phyloP scores from a whole-genome alignment of 2,329 filamentous ascomycete species.

The Ilyonectria destructans region DNA sequence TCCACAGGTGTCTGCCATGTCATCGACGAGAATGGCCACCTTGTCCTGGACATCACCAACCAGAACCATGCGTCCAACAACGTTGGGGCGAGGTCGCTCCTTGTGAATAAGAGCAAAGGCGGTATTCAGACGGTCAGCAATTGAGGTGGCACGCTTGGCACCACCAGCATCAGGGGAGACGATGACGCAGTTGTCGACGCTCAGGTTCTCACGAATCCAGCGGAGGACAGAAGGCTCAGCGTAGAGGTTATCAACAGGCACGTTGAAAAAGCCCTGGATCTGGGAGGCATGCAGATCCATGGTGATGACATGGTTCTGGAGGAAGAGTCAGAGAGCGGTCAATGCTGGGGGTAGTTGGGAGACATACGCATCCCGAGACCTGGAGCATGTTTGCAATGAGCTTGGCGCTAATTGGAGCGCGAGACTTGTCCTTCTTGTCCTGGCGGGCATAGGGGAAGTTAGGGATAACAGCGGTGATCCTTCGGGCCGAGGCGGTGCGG shows the following conservation, averaged over 20 bases:
- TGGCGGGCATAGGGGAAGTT: slow-evolving; percentile 98
- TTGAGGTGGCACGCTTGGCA: slow-evolving; percentile 93
- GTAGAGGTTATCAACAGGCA: slow-evolving; percentile 84
- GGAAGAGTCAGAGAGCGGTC: slow-evolving; percentile 18
- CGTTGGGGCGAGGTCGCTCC: slow-evolving; percentile 88
- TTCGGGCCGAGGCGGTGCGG: slow-evolving; percentile 78
- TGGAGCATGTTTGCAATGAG: slow-evolving; percentile 98
- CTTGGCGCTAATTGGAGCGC: slow-evolving; percentile 96
- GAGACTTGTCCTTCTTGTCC: slow-evolving; percentile 95
- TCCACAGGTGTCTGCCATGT: slow-evolving; percentile 98
- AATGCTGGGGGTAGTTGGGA: background rate
- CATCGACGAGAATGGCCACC: slow-evolving; percentile 95
- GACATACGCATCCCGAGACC: slow-evolving; percentile 82
- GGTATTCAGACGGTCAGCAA: slow-evolving; percentile 91
- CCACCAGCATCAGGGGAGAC: slow-evolving; percentile 96
- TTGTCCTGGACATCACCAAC: slow-evolving; percentile 94
- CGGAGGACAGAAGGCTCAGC: slow-evolving; percentile 93
- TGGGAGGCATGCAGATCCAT: slow-evolving; percentile 97
- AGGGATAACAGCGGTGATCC: slow-evolving; percentile 95
- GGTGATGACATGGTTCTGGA: slow-evolving; percentile 78
- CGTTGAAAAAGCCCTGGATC: slow-evolving; percentile 97
- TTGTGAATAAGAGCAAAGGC: slow-evolving; percentile 97
- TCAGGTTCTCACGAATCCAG: slow-evolving; percentile 91
- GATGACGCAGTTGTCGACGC: slow-evolving; percentile 88
- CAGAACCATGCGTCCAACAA: slow-evolving; percentile 93